phyloP scores from a whole-genome alignment of 2,329 filamentous ascomycete genomes.

The Passalora sequoiae region DNA sequence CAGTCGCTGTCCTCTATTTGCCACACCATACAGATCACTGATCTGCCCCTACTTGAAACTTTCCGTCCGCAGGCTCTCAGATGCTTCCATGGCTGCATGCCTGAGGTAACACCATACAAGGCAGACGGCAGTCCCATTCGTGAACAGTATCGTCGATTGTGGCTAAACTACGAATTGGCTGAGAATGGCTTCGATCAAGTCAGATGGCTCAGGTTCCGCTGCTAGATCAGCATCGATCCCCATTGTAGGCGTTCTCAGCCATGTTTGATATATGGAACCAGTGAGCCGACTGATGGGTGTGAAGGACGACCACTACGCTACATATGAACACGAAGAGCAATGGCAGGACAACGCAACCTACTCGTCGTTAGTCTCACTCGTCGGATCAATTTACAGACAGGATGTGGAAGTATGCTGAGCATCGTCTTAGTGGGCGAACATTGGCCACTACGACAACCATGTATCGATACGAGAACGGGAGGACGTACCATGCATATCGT shows the following conservation, averaged over 20 bases:
- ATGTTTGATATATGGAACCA: slow-evolving; percentile 16
- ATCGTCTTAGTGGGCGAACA: slow-evolving; percentile 30
- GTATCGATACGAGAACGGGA: slow-evolving; percentile 36
- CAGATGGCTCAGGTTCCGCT: slow-evolving; percentile 1
- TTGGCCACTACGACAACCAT: slow-evolving; percentile 37
- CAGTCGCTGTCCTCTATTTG: not conserved
- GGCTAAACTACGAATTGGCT: no score
- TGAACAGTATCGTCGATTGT: no score
- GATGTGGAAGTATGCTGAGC: slow-evolving; percentile 13
- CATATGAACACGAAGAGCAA: slow-evolving; percentile 12
- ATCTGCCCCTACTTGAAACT: not conserved
- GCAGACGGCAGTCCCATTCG: no score
- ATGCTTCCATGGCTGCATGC: slow-evolving; percentile 5
- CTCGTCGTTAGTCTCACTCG: slow-evolving; percentile 17
- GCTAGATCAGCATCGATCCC: slow-evolving; percentile 17
- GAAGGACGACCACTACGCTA: slow-evolving; percentile 21
- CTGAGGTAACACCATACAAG: not conserved
- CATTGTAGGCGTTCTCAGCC: slow-evolving; percentile 18
- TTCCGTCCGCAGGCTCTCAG: not conserved
- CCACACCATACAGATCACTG: not conserved
- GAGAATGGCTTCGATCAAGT: slow-evolving; percentile 2
- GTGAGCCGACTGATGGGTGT: slow-evolving; percentile 6
- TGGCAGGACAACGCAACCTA: slow-evolving; percentile 15
- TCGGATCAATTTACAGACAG: not conserved
- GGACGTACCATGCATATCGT: slow-evolving; percentile 34